Conservation (phyloP, 2,329 filamentous ascomycete species). For the Colletotrichum sp. region DNA sequence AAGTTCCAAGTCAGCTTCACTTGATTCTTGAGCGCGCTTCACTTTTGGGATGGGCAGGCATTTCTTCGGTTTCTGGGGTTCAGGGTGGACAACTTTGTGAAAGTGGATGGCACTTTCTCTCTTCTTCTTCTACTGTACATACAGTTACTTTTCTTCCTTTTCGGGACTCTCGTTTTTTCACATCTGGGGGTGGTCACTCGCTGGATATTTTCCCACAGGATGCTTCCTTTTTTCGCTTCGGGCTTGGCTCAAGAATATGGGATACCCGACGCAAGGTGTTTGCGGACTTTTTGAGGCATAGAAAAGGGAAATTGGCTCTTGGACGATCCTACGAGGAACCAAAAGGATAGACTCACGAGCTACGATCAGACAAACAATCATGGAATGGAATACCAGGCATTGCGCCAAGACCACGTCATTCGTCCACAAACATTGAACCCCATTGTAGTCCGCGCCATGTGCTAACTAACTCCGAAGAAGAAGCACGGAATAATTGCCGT, state of each 20-base stretch:
- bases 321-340: constrained; percentile 12
- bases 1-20: not conserved
- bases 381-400: constrained; percentile 17
- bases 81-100: not conserved
- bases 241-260: constrained; percentile 10
- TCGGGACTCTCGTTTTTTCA: constrained; percentile 18
- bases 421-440: not conserved
- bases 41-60: not conserved
- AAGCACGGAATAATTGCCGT: not conserved
- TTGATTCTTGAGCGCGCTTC: not conserved
- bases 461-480: not conserved
- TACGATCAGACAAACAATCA: constrained; percentile 20
- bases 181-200: constrained; percentile 22
- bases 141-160: constrained; percentile 23
- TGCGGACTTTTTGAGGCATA: constrained; percentile 16
- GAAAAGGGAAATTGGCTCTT: constrained; percentile 12
- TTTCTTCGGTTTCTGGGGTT: not conserved
- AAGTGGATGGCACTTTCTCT: not conserved
- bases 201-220: constrained; percentile 20
- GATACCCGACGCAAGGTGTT: constrained; percentile 21
- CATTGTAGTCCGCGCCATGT: not conserved
- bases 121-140: constrained; percentile 42
- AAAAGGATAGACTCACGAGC: constrained; percentile 28
- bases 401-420: not conserved
- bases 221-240: constrained; percentile 11